These are phyloP conservation scores for Elaeis oleifera DNA, from an alignment of 202 grass and related monocot species.

Conservation along the genomic window DNA sequence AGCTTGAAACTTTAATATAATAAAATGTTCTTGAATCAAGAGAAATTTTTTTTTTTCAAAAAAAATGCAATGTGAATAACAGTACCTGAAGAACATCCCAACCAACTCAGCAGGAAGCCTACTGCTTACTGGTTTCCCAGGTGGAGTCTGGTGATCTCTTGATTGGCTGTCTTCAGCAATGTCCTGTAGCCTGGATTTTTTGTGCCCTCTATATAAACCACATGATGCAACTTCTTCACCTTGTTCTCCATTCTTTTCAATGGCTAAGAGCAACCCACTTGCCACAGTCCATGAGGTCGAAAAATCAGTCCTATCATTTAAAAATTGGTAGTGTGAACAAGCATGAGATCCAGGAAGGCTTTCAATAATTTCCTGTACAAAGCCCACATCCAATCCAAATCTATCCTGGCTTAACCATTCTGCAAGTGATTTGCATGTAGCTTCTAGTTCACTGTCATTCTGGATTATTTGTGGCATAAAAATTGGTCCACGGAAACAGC, in stretches of 20 bases:
- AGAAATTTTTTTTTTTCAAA: slow-evolving; percentile 1
- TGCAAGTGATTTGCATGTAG: slow-evolving; percentile 46
- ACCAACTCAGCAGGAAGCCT: slow-evolving; percentile 72
- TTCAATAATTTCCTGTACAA: slow-evolving; percentile 96
- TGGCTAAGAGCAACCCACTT: slow-evolving; percentile 48
- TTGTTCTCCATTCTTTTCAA: slow-evolving; percentile 46
- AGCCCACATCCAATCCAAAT: slow-evolving; percentile 73
- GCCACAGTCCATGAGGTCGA: slow-evolving; percentile 62
- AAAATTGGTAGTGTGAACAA: slow-evolving; percentile 64
- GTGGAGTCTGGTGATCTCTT: slow-evolving; percentile 47
- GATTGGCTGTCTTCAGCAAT: slow-evolving; percentile 29
- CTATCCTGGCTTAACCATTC: slow-evolving; percentile 84
- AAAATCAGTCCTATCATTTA: slow-evolving; percentile 51
- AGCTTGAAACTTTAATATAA: too few species aligned
- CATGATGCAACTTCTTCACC: slow-evolving; percentile 32
- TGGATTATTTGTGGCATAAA: slow-evolving; percentile 33
- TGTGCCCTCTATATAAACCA: slow-evolving; percentile 35
- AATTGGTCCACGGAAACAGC: slow-evolving; percentile 43
- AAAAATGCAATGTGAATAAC: slow-evolving; percentile 5
- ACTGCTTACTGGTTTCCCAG: slow-evolving; percentile 54
- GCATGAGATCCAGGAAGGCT: slow-evolving; percentile 61
- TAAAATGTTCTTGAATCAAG: too few species aligned
- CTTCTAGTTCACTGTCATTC: slow-evolving; percentile 60
- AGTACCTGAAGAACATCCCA: slow-evolving; percentile 91
- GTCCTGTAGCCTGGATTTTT: slow-evolving; percentile 26